Evolutionary conservation across 176 grass and related monocot species (phyloP).

Genomic region (Eleusine indica): DNA sequence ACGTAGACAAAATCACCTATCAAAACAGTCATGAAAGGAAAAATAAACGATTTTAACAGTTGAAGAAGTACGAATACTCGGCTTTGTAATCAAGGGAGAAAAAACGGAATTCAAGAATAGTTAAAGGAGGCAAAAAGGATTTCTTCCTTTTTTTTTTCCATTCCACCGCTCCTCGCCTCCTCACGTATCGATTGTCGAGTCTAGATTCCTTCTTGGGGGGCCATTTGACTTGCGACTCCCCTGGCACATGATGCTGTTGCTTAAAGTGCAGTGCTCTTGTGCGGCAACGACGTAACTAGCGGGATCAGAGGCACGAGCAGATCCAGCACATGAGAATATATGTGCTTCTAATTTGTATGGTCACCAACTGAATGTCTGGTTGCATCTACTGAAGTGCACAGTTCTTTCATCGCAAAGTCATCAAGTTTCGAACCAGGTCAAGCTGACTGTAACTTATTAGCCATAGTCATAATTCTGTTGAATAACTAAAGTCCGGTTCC

Average conservation of each 20-base stretch:
- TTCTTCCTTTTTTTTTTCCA: too few relatives aligned
- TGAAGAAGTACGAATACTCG: too few relatives aligned
- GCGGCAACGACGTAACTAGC: background rate
- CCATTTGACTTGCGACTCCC: background rate
- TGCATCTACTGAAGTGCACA: background rate
- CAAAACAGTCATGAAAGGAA: too few relatives aligned
- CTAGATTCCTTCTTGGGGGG: background rate
- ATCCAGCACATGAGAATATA: constrained; percentile 26
- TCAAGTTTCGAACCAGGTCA: constrained; percentile 2
- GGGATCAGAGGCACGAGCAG: background rate
- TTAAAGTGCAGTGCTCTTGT: constrained; percentile 16
- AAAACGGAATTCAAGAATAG: too few relatives aligned
- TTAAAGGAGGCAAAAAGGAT: too few relatives aligned
- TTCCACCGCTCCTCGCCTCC: background rate
- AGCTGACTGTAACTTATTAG: background rate
- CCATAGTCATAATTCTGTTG: too few relatives aligned
- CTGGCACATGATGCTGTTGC: constrained; percentile 27
- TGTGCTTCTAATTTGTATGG: constrained; percentile 28
- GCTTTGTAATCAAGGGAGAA: too few relatives aligned
- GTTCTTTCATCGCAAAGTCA: background rate
- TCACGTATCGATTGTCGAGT: background rate
- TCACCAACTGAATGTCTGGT: constrained; percentile 40
- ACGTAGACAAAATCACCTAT: too few relatives aligned
- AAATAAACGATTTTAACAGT: too few relatives aligned
- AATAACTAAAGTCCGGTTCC: background rate